A percentile compares a stretch with the other conserved stretches of the same genome.
Evolutionary conservation across 2,329 filamentous ascomycete species (phyloP).

Genomic region (Ascochyta fabae): DNA sequence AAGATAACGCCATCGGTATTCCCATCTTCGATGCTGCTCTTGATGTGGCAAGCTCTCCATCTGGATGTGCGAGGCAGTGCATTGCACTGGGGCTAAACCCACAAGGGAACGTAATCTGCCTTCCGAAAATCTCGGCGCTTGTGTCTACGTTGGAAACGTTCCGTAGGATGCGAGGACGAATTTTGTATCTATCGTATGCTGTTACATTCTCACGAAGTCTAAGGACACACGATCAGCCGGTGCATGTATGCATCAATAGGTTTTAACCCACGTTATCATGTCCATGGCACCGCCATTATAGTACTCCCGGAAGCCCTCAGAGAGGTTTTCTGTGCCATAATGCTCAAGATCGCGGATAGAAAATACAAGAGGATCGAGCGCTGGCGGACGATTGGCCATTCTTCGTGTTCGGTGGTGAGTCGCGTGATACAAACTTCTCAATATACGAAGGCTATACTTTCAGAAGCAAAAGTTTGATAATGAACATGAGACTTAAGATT

Average conservation of each 20-base stretch:
- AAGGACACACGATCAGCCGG: constrained; percentile 24
- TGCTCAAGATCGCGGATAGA: constrained; percentile 40
- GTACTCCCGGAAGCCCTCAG: constrained; percentile 57
- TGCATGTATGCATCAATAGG: not conserved
- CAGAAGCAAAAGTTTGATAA: not conserved
- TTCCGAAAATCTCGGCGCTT: constrained; percentile 36
- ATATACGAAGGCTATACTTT: not conserved
- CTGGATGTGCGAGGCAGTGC: constrained; percentile 68
- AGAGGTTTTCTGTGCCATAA: constrained; percentile 48
- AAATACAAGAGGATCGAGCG: constrained; percentile 27
- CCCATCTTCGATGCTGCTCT: constrained; percentile 63
- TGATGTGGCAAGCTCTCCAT: constrained; percentile 67
- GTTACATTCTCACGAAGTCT: constrained; percentile 49
- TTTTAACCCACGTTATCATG: constrained; percentile 16
- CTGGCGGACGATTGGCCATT: constrained; percentile 27
- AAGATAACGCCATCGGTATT: constrained; percentile 70
- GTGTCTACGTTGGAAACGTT: constrained; percentile 38
- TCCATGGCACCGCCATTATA: constrained; percentile 25
- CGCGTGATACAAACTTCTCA: not conserved
- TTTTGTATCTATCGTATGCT: constrained; percentile 42
- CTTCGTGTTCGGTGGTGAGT: not conserved
- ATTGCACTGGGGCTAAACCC: constrained; percentile 65
- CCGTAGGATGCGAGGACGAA: constrained; percentile 42
- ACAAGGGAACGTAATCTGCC: constrained; percentile 45
- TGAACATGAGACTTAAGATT: not conserved